Evolutionary conservation across 345 rosid species (phyloP).

Genomic region (Citrus maxima): DNA sequence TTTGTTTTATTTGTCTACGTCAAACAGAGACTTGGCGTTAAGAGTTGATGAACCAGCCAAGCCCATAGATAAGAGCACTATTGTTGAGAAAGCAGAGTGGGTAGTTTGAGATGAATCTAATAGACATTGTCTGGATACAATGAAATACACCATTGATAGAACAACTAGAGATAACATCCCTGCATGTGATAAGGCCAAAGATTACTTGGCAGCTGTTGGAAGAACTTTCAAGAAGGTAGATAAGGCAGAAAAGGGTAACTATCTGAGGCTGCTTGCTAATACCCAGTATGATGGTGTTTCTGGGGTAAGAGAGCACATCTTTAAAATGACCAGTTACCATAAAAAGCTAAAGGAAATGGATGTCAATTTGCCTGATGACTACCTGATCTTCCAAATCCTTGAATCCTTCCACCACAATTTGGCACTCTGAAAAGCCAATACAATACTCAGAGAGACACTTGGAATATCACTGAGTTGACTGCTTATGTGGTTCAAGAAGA

Average conservation of each 20-base stretch:
- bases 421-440: too few species aligned
- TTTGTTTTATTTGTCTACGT: background rate
- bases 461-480: too few species aligned
- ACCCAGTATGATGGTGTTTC: too few species aligned
- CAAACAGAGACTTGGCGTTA: background rate
- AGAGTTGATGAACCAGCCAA: background rate
- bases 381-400: too few species aligned
- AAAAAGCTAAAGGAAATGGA: too few species aligned
- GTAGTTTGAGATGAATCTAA: background rate
- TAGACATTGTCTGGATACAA: background rate
- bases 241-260: background rate
- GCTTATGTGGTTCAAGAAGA: too few species aligned
- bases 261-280: background rate
- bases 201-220: background rate
- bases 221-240: background rate
- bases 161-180: background rate
- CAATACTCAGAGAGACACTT: too few species aligned
- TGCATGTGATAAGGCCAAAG: background rate
- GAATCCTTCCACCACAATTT: too few species aligned
- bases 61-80: too few species aligned
- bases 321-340: background rate
- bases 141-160: background rate
- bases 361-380: too few species aligned
- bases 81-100: rapidly evolving
- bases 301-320: background rate